A percentile compares a stretch with the other conserved stretches of the same genome.
phyloP scores from a whole-genome alignment of 1,284 basidiomycete species.

The Malassezia globosa region DNA sequence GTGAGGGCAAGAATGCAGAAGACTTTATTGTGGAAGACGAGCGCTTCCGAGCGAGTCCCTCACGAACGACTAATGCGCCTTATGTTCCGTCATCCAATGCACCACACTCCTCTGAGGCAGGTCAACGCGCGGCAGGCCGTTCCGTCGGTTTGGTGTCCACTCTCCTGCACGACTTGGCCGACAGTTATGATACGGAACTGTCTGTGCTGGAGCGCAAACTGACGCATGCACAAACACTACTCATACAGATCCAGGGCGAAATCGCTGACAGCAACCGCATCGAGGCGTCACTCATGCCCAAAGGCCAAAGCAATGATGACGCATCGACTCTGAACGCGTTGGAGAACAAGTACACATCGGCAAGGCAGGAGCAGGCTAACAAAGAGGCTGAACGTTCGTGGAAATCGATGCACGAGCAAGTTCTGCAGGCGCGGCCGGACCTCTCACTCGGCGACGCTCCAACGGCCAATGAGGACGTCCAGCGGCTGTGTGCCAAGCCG shows the following conservation, averaged over 20 bases:
- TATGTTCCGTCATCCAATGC: conserved; percentile 18
- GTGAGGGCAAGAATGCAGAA: conserved; percentile 92
- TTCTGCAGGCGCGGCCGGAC: conserved; percentile 27
- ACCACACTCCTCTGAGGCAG: conserved; percentile 75
- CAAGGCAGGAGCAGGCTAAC: conserved; percentile 68
- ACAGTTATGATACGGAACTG: conserved; percentile 87
- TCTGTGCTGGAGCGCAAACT: conserved; percentile 83
- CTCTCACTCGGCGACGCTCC: conserved; percentile 16
- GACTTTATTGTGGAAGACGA: conserved; percentile 99
- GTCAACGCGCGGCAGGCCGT: conserved; percentile 70
- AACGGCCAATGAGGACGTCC: neutral
- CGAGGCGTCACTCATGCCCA: conserved; percentile 56
- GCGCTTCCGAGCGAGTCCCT: conserved; percentile 79
- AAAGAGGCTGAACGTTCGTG: conserved; percentile 29
- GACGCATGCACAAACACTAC: conserved; percentile 74
- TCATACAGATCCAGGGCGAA: conserved; percentile 79
- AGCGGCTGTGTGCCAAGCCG: neutral
- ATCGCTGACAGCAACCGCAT: conserved; percentile 74
- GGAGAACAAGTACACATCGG: conserved; percentile 59
- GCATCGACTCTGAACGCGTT: conserved; percentile 57
- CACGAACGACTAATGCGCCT: conserved; percentile 14
- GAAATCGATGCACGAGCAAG: conserved; percentile 22
- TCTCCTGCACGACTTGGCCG: conserved; percentile 77
- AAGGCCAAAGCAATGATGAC: conserved; percentile 59
- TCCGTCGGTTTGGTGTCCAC: conserved; percentile 65